A percentile compares a stretch with the other conserved stretches of the same genome.
Evolutionary conservation across 2,329 filamentous ascomycete species (phyloP).

Genomic region (Colletotrichum lupini): DNA sequence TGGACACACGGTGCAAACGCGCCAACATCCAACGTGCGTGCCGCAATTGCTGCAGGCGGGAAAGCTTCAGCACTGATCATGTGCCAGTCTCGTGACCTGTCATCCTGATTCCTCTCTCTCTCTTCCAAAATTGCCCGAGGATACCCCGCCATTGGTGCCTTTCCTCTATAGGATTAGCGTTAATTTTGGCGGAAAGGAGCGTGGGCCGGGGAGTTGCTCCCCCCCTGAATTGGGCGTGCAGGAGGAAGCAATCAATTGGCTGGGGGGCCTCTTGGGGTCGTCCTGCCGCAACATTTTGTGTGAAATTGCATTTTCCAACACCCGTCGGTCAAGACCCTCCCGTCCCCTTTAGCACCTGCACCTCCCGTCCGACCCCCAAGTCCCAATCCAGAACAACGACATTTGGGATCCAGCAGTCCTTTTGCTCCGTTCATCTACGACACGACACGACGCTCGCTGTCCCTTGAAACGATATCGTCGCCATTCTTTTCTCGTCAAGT

Average conservation of each 20-base stretch:
- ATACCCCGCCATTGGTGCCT: slow-evolving; percentile 17
- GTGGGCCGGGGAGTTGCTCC: slow-evolving; percentile 30
- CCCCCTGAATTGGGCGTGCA: slow-evolving; percentile 39
- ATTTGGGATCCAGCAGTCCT: slow-evolving; percentile 33
- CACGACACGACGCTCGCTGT: slow-evolving; percentile 31
- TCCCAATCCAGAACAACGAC: slow-evolving; percentile 34
- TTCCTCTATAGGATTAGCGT: slow-evolving; percentile 2
- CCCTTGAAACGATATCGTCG: slow-evolving; percentile 21
- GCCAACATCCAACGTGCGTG: neutral
- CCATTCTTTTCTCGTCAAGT: slow-evolving; percentile 16
- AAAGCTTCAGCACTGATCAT: slow-evolving; percentile 28
- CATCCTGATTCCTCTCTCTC: neutral
- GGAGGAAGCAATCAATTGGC: slow-evolving; percentile 37
- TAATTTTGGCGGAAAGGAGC: slow-evolving; percentile 33
- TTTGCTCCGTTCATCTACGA: slow-evolving; percentile 28
- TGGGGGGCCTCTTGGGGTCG: slow-evolving; percentile 28
- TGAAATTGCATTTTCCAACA: slow-evolving; percentile 51
- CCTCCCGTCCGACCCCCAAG: slow-evolving; percentile 29
- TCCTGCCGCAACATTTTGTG: slow-evolving; percentile 49
- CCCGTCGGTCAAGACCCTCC: slow-evolving; percentile 37
- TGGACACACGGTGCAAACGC: slow-evolving; percentile 4
- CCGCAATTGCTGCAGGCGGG: slow-evolving; percentile 1
- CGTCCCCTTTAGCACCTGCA: slow-evolving; percentile 38
- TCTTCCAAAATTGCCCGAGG: slow-evolving; percentile 29
- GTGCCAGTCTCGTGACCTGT: slow-evolving; percentile 33